Conservation (phyloP, 345 rosid species). For the Melaleuca alternifolia region DNA sequence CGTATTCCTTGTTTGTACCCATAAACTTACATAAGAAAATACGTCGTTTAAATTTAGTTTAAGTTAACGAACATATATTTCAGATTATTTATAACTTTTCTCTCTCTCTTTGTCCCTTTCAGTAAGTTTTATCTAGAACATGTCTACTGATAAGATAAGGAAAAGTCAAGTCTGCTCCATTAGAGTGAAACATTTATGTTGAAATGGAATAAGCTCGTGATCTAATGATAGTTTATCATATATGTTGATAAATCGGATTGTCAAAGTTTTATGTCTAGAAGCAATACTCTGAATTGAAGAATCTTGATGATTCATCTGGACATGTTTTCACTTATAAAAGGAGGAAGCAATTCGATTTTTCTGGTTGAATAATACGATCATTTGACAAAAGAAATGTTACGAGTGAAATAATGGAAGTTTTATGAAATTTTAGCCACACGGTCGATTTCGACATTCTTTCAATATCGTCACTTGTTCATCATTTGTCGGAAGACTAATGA, state of each 20-base stretch:
- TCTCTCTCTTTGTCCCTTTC: no score
- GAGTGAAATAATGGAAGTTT: fast-evolving
- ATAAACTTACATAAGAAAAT: neutral
- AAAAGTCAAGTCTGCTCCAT: neutral
- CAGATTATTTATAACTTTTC: no score
- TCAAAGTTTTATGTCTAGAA: neutral
- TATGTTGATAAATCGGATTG: neutral
- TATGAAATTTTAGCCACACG: neutral
- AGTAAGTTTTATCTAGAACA: neutral
- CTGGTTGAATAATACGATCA: neutral
- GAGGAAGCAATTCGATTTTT: no score
- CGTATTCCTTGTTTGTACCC: neutral
- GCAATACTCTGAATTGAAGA: neutral
- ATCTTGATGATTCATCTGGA: no score
- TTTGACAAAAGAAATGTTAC: neutral
- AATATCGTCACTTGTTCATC: neutral
- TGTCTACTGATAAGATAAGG: neutral
- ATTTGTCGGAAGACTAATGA: neutral
- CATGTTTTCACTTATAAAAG: neutral
- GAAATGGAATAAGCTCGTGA: neutral
- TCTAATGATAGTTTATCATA: neutral
- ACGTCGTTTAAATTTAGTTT: no score
- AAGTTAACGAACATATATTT: neutral
- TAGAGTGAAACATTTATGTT: neutral
- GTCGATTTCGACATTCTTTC: neutral